phyloP scores from a whole-genome alignment of 108 stramenopile species.

The Hondaea fermentalgiana region DNA sequence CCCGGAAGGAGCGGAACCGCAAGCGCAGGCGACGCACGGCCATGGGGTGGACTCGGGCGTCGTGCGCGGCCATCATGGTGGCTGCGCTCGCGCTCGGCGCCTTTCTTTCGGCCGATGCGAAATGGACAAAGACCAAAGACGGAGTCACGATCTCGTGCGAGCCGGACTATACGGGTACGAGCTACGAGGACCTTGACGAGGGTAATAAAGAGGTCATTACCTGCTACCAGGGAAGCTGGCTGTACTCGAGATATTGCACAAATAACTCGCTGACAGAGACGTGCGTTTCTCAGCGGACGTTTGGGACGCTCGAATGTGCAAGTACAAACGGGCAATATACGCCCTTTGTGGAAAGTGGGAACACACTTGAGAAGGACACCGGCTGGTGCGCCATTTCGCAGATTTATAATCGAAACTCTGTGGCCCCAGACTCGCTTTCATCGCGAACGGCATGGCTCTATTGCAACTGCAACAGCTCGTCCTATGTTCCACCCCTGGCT shows the following conservation, averaged over 20 bases:
- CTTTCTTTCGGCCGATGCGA: too few species aligned
- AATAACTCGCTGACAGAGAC: background rate
- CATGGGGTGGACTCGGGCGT: too few species aligned
- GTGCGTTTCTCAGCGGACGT: background rate
- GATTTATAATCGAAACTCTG: background rate
- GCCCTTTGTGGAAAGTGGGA: background rate
- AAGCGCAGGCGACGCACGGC: too few species aligned
- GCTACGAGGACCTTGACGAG: background rate
- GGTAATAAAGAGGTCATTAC: background rate
- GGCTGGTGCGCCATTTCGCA: background rate
- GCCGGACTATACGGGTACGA: background rate
- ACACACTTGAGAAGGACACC: background rate
- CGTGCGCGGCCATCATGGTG: too few species aligned
- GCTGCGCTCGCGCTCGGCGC: too few species aligned
- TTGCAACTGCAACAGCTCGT: background rate
- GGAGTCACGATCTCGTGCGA: background rate
- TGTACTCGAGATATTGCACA: background rate
- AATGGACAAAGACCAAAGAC: too few species aligned
- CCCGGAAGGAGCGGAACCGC: too few species aligned
- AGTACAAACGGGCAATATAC: background rate
- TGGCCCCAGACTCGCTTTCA: background rate
- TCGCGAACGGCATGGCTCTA: background rate
- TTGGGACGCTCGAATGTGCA: background rate
- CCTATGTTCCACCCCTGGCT: background rate
- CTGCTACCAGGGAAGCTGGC: background rate